Conservation (phyloP, 176 grass and related monocot species). For the Lolium multiflorum region DNA sequence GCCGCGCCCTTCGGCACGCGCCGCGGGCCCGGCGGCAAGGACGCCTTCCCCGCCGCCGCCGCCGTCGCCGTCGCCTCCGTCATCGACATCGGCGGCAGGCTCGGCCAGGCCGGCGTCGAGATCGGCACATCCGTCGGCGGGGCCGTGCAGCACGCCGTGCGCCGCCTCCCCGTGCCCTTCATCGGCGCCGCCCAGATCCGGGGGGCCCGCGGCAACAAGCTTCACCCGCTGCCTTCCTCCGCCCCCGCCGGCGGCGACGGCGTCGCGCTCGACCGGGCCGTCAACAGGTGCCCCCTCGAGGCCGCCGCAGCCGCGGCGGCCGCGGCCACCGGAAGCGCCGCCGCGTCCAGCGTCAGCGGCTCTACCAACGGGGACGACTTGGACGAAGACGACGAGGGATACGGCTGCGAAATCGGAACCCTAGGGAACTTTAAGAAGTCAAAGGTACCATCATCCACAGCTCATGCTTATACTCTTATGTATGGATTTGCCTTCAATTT, state of each 20-base stretch:
- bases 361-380: slow-evolving; percentile 40
- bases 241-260: background rate
- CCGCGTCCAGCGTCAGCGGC: slow-evolving; percentile 40
- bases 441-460: slow-evolving; percentile 51
- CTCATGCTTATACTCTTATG: background rate
- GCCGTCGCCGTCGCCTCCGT: slow-evolving; percentile 57
- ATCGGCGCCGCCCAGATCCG: slow-evolving; percentile 61
- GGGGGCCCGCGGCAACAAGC: background rate
- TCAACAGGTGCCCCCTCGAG: slow-evolving; percentile 57
- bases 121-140: slow-evolving; percentile 83
- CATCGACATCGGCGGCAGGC: slow-evolving; percentile 86
- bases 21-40: background rate
- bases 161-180: slow-evolving; percentile 76
- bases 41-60: slow-evolving; percentile 49
- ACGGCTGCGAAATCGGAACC: slow-evolving; percentile 63
- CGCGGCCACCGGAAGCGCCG: slow-evolving; percentile 43
- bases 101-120: slow-evolving; percentile 88
- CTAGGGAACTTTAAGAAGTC: slow-evolving; percentile 69
- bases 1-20: slow-evolving; percentile 42
- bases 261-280: slow-evolving; percentile 31
- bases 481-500: background rate
- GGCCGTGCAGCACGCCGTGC: slow-evolving; percentile 89
- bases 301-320: slow-evolving; percentile 44
- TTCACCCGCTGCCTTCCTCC: background rate
- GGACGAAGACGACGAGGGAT: slow-evolving; percentile 72